These are phyloP conservation scores for Candida alai DNA, from an alignment of 805 yeast genomes.

Conservation along the genomic window DNA sequence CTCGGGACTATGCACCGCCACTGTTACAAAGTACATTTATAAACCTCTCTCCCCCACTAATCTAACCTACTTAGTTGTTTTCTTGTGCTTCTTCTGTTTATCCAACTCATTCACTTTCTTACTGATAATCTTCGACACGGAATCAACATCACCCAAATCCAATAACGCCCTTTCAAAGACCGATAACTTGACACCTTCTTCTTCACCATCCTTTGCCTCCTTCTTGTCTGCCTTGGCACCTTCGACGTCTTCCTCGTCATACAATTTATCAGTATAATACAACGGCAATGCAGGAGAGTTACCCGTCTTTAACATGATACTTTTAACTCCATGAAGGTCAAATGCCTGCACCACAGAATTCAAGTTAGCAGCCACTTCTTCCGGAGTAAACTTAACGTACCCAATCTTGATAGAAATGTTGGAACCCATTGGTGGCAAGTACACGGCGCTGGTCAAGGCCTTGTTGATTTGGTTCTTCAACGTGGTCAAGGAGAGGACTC, in stretches of 20 bases:
- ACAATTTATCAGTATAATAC: slow-evolving; percentile 59
- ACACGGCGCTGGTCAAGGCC: slow-evolving; percentile 54
- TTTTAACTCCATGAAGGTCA: slow-evolving; percentile 45
- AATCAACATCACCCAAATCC: slow-evolving; percentile 76
- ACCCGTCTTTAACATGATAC: slow-evolving; percentile 60
- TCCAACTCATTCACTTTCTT: slow-evolving; percentile 44
- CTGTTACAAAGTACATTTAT: too few species aligned
- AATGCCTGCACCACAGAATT: slow-evolving; percentile 50
- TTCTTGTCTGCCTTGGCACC: slow-evolving; percentile 20
- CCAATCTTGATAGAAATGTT: slow-evolving; percentile 69
- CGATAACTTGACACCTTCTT: slow-evolving; percentile 43
- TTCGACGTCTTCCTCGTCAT: slow-evolving; percentile 45
- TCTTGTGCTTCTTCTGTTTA: slow-evolving; percentile 11
- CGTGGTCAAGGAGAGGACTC: slow-evolving; percentile 46
- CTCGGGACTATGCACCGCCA: too few species aligned
- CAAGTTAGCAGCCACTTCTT: slow-evolving; percentile 58
- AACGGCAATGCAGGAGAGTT: slow-evolving; percentile 83
- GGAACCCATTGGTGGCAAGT: slow-evolving; percentile 70
- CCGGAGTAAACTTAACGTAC: slow-evolving; percentile 30
- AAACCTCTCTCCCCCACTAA: too few species aligned
- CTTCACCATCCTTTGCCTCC: slow-evolving; percentile 12
- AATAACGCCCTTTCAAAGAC: slow-evolving; percentile 73
- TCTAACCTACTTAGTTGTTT: slow-evolving; percentile 1
- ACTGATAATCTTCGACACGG: slow-evolving; percentile 60
- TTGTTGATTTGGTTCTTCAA: slow-evolving; percentile 57